Conservation (phyloP, 805 yeast genomes). For the Suhomyces canberraensis region DNA sequence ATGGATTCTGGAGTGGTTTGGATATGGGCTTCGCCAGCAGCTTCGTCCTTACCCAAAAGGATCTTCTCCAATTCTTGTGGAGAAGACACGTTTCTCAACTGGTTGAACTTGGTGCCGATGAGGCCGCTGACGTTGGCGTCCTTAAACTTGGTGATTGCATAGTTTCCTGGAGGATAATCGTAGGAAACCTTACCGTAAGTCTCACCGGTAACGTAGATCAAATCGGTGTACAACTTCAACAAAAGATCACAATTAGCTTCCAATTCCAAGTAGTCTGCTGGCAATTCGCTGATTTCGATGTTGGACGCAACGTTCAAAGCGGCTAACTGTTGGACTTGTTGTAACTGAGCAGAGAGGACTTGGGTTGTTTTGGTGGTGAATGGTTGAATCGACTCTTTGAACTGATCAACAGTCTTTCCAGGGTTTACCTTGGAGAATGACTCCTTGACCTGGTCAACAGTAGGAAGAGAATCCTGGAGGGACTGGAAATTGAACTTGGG, state of each 20-base stretch:
- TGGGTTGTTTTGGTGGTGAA: conserved; percentile 58
- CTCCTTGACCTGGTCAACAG: conserved; percentile 36
- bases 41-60: conserved; percentile 33
- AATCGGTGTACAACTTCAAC: conserved; percentile 54
- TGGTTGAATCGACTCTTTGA: conserved; percentile 47
- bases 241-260: conserved; percentile 67
- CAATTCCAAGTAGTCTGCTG: conserved; percentile 65
- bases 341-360: conserved; percentile 59
- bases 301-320: conserved; percentile 27
- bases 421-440: conserved; percentile 35
- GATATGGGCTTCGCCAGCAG: conserved; percentile 18
- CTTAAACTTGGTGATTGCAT: conserved; percentile 48
- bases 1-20: conserved; percentile 36
- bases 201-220: conserved; percentile 38
- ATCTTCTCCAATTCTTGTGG: conserved; percentile 66
- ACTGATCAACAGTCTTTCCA: conserved; percentile 42
- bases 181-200: conserved; percentile 74
- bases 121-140: conserved; percentile 66
- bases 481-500: conserved; percentile 36
- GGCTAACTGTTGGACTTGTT: conserved; percentile 43
- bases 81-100: conserved; percentile 59
- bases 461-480: conserved; percentile 41
- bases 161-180: conserved; percentile 72
- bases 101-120: conserved; percentile 52
- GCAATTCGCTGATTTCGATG: conserved; percentile 68